Evolutionary conservation across 2,329 filamentous ascomycete species (phyloP).

Genomic region (Davidsoniella virescens): DNA sequence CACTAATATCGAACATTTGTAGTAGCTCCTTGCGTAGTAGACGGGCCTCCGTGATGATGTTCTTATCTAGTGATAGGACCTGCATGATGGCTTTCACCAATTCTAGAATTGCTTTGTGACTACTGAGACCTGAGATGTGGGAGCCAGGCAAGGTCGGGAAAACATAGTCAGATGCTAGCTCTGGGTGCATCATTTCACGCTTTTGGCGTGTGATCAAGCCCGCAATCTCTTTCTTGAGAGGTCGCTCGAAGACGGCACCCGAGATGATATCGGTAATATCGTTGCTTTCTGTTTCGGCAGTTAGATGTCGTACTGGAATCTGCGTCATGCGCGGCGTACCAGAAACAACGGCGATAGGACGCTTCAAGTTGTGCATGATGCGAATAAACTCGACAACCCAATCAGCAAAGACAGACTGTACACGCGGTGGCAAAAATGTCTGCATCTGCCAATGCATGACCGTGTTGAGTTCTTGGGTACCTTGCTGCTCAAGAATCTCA

Average conservation of each 20-base stretch:
- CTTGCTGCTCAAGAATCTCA: slow-evolving; percentile 52
- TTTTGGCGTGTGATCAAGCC: slow-evolving; percentile 72
- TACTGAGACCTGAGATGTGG: slow-evolving; percentile 25
- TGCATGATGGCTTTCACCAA: slow-evolving; percentile 90
- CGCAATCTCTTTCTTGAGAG: slow-evolving; percentile 75
- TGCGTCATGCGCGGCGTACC: slow-evolving; percentile 35
- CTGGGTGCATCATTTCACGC: slow-evolving; percentile 75
- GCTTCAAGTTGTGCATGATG: slow-evolving; percentile 78
- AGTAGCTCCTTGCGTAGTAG: slow-evolving; percentile 80
- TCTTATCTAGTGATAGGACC: slow-evolving; percentile 77
- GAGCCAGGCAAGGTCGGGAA: slow-evolving; percentile 71
- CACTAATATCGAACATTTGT: slow-evolving; percentile 78
- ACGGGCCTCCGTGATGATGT: slow-evolving; percentile 74
- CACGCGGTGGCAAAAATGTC: slow-evolving; percentile 63
- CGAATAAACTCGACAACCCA: slow-evolving; percentile 93
- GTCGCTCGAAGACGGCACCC: slow-evolving; percentile 71
- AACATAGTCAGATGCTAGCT: slow-evolving; percentile 70
- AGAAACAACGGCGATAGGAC: slow-evolving; percentile 36
- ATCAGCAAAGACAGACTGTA: slow-evolving; percentile 75
- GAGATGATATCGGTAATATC: slow-evolving; percentile 41
- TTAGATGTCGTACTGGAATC: slow-evolving; percentile 39
- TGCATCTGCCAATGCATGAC: slow-evolving; percentile 98
- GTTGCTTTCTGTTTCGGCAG: slow-evolving; percentile 38
- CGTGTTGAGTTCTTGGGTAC: slow-evolving; percentile 65
- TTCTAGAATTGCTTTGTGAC: slow-evolving; percentile 40